Evolutionary conservation across 2,329 filamentous ascomycete genomes (phyloP), one percentile per base, ranked within the genome.

Genomic region (Hymenoscyphus linearis): DNA sequence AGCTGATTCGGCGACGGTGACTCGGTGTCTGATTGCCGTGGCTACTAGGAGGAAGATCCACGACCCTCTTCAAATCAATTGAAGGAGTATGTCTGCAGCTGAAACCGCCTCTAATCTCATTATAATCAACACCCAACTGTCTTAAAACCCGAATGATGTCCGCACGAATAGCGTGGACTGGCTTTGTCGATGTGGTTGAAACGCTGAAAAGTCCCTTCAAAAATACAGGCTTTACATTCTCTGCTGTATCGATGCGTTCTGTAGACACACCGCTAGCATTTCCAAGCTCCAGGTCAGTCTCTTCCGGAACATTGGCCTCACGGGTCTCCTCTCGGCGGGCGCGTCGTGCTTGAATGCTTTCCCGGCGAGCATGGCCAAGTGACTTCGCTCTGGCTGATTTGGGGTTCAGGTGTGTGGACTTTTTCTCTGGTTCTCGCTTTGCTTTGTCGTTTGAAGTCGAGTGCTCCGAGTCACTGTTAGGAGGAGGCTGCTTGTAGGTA

Each of bases 151-250:
- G 84, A 71, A 96, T 96, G 68, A 99, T 90, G 72, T 99, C 95
- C 6, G 86, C 80, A 44, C 93, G 86, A 65, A 99, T 99, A 62
- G 91, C 86, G 1, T 86, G 80, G 12, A 98, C 84, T 0, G 93
- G 91, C 72, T 96, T 96, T 71, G 88, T 95, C 61, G 92, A 97
- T 6, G 95, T 99, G 0, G 95, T 99, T 3, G 91, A 96, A 59
- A 98, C 95, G 70, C 93, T 98, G 77, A 99, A 98, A 18, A 99
- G 81, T 4, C 95, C 95, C 76, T 98, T 99, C 61, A 99, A 83
- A 74, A 89, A 98, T 2, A 98, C 95, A 0, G 95, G 95, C 74
- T 96, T 97, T 58, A 93, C 87, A 63, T 93, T 84, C 67, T 96
- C 91, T 4, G 89, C 86, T 67, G 84, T 86, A 64, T 85, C 82